Base-by-base conservation (phyloP, 441 rosid species). In the Raphanus hybrid region DNA sequence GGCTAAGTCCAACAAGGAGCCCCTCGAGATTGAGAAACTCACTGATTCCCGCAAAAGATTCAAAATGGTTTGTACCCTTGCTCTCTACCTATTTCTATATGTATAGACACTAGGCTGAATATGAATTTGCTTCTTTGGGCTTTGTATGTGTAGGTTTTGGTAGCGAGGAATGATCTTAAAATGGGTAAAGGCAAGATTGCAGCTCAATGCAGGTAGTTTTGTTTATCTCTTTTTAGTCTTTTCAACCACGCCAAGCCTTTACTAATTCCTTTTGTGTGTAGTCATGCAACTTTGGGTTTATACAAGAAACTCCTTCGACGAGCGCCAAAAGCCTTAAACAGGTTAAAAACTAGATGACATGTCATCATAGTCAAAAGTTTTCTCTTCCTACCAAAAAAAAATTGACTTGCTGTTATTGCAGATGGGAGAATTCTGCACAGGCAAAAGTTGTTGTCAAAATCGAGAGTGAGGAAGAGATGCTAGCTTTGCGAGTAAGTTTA, bases 181-280 rank as follows among this genome's bases (percentile, higher is more conserved):
- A 95, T 93, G 99, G 99, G 99, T 59, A 93, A 95, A 84, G 99
- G 99, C 41, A 95, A 95, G 87, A 90, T 93, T 84, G 97, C 97
- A 18, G 97, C 99, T 34, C 98, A 95, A 66, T 95, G 99, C 93
- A 91, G 99, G 99, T 10, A 12, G 67, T 57, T 16, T 16, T 16
- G 18, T 16, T 16, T 16, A 16, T 16, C 18, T 16, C 18, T 16
- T 16, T 16, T 16, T 10, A 12, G 67, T 57, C 34, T 27, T 27
- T n/a, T 69, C 26, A 9, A 5, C 41, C 65, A 54, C 16, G 3
- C 57, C 6, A 61, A 67, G 1, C 69, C 6, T 32, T 32, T 32
- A 32, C 26, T 23, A 23, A 32, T 32, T 32, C 34, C 12, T 43
- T 39, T 18, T 76, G n/a, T 59, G 12, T 58, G 12, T 18, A 95